These are phyloP conservation scores for Aureobasidium melanogenum DNA, from an alignment of 2,329 filamentous ascomycete genomes.

Conservation along the genomic window DNA sequence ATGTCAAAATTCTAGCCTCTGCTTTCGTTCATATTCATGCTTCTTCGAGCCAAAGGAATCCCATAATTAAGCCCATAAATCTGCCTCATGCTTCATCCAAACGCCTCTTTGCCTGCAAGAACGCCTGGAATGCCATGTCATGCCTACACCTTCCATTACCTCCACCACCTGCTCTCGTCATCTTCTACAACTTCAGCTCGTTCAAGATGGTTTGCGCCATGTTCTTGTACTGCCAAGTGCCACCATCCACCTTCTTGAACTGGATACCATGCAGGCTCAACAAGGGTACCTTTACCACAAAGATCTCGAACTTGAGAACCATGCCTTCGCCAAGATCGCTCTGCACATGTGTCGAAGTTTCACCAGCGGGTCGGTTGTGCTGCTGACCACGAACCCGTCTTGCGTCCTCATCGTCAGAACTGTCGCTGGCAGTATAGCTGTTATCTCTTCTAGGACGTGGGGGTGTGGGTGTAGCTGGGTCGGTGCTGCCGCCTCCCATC, in stretches of 20 bases:
- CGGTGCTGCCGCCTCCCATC: conserved; percentile 47
- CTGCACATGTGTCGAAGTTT: conserved; percentile 87
- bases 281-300: conserved; percentile 94
- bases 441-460: conserved; percentile 42
- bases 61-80: conserved; percentile 4
- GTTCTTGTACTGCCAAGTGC: conserved; percentile 97
- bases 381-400: background rate
- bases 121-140: background rate
- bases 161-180: background rate
- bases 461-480: conserved; percentile 57
- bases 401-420: conserved; percentile 37
- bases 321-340: conserved; percentile 79
- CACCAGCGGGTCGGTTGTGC: conserved; percentile 54
- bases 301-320: conserved; percentile 84
- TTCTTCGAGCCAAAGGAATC: background rate
- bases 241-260: conserved; percentile 92
- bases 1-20: background rate
- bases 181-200: conserved; percentile 62
- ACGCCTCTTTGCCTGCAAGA: background rate
- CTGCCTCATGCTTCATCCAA: conserved; percentile 5
- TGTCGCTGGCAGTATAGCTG: conserved; percentile 80
- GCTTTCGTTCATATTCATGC: background rate
- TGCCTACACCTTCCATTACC: background rate
- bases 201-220: conserved; percentile 94
- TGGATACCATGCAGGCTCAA: conserved; percentile 91